Evolutionary conservation across 192 early-diverging fungal species (phyloP).

Genomic region (Endogone sp.): DNA sequence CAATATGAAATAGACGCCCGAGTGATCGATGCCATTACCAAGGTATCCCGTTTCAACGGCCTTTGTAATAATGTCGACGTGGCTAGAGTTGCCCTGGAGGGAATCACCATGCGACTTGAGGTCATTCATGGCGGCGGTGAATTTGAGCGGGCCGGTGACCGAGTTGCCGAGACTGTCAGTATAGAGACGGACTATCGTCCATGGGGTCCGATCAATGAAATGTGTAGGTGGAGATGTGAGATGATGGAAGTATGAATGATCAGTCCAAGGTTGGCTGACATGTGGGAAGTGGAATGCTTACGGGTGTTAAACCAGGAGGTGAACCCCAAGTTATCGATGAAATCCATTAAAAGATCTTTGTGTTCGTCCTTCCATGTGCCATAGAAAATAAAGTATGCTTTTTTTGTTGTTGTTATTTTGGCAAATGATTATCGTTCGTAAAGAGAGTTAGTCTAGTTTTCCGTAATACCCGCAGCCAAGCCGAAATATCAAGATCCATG

Average conservation of each 20-base stretch:
- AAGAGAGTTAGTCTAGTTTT: too few species aligned
- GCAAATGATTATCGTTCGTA: too few species aligned
- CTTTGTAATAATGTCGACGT: slow-evolving; percentile 23
- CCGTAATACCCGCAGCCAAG: too few species aligned
- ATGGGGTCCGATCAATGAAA: too few species aligned
- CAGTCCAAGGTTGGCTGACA: not conserved
- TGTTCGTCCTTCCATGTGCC: slow-evolving; percentile 19
- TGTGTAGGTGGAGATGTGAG: not conserved
- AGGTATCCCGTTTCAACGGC: slow-evolving; percentile 29
- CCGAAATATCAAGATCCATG: not conserved
- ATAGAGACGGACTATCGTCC: slow-evolving; percentile 24
- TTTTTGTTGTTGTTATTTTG: not conserved
- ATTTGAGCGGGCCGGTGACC: slow-evolving; percentile 30
- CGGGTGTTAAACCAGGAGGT: not conserved
- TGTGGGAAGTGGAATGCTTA: not conserved
- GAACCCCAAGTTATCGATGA: not conserved
- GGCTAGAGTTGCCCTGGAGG: slow-evolving; percentile 13
- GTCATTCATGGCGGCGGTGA: slow-evolving; percentile 24
- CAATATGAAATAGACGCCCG: slow-evolving; percentile 30
- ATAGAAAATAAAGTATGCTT: slow-evolving; percentile 34
- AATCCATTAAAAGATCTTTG: not conserved
- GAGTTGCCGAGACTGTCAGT: slow-evolving; percentile 18
- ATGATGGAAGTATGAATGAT: not conserved
- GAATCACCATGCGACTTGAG: slow-evolving; percentile 13
- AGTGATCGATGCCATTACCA: slow-evolving; percentile 18